These are phyloP conservation scores for Jasminum sambac DNA, from an alignment of 257 asterid genomes.

Conservation along the genomic window DNA sequence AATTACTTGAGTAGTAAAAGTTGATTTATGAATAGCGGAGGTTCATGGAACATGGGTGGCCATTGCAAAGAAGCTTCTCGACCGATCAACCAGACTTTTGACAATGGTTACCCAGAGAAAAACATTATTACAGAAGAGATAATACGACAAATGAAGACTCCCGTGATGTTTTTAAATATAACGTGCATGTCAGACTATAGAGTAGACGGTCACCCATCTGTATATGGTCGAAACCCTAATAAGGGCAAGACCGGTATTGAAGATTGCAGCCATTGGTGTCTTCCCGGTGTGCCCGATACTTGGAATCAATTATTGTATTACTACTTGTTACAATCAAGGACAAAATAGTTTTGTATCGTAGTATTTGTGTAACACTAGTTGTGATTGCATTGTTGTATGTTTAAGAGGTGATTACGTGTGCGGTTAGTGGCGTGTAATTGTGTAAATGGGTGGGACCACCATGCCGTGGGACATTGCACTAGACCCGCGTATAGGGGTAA, in stretches of 20 bases:
- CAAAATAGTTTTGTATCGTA: constrained; percentile 21
- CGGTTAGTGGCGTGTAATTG: background rate
- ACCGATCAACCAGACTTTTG: constrained; percentile 48
- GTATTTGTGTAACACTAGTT: background rate
- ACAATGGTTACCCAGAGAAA: constrained; percentile 45
- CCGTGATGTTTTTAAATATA: constrained; percentile 60
- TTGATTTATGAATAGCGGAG: constrained; percentile 50
- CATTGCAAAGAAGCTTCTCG: constrained; percentile 77
- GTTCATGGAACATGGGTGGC: constrained; percentile 86
- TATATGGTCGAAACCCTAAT: constrained; percentile 54
- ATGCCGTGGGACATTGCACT: too few species aligned
- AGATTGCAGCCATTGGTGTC: constrained; percentile 99
- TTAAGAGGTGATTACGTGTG: background rate
- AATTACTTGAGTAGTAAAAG: too few species aligned
- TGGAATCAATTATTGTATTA: constrained; percentile 81
- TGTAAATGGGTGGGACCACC: background rate
- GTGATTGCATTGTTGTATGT: background rate
- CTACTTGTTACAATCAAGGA: constrained; percentile 35
- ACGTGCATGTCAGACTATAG: constrained; percentile 72
- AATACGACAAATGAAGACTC: constrained; percentile 64
- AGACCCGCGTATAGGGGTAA: too few species aligned
- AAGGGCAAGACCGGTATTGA: constrained; percentile 39
- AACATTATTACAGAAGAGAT: constrained; percentile 58
- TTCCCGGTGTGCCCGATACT: constrained; percentile 91
- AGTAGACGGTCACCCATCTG: constrained; percentile 88